phyloP scores from a whole-genome alignment of 192 early-diverging fungal genomes.

The Neocallimastix lanati region DNA sequence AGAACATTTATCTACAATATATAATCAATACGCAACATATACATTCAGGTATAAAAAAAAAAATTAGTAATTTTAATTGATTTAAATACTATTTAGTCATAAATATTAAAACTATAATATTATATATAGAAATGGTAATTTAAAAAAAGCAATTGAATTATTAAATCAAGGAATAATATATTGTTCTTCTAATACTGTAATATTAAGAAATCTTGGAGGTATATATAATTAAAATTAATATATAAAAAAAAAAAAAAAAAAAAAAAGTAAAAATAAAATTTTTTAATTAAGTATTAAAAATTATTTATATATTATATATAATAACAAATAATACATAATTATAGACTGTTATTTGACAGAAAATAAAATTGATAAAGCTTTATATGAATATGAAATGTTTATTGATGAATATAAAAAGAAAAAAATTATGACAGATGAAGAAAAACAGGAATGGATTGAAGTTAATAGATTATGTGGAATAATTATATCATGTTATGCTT shows the following conservation, averaged over 20 bases:
- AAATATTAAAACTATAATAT: no score
- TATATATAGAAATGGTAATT: neutral
- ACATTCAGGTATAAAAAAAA: neutral
- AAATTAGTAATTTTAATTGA: no score
- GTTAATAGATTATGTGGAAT: neutral
- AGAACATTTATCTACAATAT: neutral
- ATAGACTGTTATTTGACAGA: neutral
- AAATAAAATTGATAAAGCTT: neutral
- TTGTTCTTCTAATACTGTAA: neutral
- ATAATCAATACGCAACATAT: neutral
- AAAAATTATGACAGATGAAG: neutral
- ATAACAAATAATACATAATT: no score
- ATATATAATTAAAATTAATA: no score
- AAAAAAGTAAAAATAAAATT: no score
- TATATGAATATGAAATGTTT: neutral
- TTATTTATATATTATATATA: no score
- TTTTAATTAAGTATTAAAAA: no score
- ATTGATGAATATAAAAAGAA: neutral
- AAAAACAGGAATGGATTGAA: neutral
- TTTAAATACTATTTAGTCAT: no score
- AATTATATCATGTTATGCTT: neutral
- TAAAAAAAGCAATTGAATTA: neutral
- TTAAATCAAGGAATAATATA: neutral
- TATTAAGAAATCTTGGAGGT: neutral
- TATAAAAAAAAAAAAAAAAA: no score